These are phyloP conservation scores for Psilocybe azurescens DNA, from an alignment of 768 basidiomycete species.

Conservation along the genomic window DNA sequence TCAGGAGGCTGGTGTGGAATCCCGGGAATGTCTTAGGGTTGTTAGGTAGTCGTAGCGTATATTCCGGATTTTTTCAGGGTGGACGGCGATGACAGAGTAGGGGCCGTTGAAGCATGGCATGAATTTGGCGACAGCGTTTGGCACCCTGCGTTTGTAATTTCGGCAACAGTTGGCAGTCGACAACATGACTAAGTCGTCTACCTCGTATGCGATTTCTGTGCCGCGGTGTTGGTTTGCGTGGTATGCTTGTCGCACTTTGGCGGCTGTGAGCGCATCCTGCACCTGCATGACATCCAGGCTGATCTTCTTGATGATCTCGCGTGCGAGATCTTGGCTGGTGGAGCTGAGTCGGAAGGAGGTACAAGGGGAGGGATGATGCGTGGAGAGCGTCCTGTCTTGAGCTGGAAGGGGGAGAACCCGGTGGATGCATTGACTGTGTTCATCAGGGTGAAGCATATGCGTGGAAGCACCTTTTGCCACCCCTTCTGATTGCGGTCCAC, in stretches of 20 bases:
- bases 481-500: conserved; percentile 36
- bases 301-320: conserved; percentile 3
- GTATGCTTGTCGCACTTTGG: conserved; percentile 29
- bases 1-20: conserved; percentile 40
- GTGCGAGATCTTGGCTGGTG: background rate
- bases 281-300: conserved; percentile 5
- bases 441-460: conserved; percentile 37
- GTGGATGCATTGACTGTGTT: conserved; percentile 36
- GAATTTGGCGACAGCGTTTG: conserved; percentile 43
- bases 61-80: conserved; percentile 25
- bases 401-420: conserved; percentile 37
- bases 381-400: conserved; percentile 28
- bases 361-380: conserved; percentile 30
- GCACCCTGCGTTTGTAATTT: conserved; percentile 34
- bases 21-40: conserved; percentile 27
- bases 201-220: conserved; percentile 24
- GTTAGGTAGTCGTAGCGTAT: conserved; percentile 36
- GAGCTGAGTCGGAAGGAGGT: conserved; percentile 13
- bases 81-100: conserved; percentile 17
- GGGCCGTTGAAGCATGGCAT: conserved; percentile 42
- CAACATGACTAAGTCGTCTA: conserved; percentile 42
- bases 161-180: conserved; percentile 34
- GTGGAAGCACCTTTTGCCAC: conserved; percentile 34
- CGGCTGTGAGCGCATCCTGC: conserved; percentile 1
- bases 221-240: conserved; percentile 32